A percentile compares a stretch with the other conserved stretches of the same genome.
Evolutionary conservation across 2,329 filamentous ascomycete genomes (phyloP).

Genomic region (Ophiostoma quercus): DNA sequence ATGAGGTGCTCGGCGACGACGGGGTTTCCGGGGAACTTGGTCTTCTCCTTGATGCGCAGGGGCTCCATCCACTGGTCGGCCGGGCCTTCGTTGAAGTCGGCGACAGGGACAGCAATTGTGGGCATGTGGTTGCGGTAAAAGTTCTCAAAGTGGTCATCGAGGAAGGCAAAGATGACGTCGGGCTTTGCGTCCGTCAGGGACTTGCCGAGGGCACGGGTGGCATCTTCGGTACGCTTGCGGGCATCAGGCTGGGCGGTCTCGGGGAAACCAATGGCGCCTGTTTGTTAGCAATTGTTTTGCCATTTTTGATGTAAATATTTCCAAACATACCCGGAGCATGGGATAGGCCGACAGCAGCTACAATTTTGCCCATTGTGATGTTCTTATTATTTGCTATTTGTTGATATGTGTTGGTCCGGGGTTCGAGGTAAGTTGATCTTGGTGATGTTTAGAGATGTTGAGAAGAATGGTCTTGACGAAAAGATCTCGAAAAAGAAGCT

Average conservation of each 20-base stretch:
- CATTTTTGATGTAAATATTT: background rate
- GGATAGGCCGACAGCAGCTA: constrained; percentile 25
- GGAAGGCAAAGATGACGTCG: constrained; percentile 27
- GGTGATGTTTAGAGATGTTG: background rate
- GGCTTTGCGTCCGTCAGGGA: constrained; percentile 24
- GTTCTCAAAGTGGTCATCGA: constrained; percentile 27
- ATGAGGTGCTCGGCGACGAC: constrained; percentile 26
- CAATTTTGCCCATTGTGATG: constrained; percentile 24
- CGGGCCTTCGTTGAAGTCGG: constrained; percentile 25
- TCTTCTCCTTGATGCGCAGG: constrained; percentile 24
- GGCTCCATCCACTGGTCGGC: constrained; percentile 27
- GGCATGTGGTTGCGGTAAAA: constrained; percentile 28
- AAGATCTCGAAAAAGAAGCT: background rate
- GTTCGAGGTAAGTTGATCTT: background rate
- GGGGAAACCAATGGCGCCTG: constrained; percentile 27
- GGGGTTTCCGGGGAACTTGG: constrained; percentile 23
- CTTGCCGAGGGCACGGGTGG: constrained; percentile 24
- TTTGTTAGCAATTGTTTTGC: background rate
- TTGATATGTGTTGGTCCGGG: background rate
- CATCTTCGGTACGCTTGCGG: constrained; percentile 24
- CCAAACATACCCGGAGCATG: constrained; percentile 23
- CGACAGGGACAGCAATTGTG: constrained; percentile 23
- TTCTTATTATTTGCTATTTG: background rate
- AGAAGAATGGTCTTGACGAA: background rate
- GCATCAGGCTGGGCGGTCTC: constrained; percentile 26